These are phyloP conservation scores for Diutina rugosa DNA, from an alignment of 1,139 yeast species.

Conservation along the genomic window DNA sequence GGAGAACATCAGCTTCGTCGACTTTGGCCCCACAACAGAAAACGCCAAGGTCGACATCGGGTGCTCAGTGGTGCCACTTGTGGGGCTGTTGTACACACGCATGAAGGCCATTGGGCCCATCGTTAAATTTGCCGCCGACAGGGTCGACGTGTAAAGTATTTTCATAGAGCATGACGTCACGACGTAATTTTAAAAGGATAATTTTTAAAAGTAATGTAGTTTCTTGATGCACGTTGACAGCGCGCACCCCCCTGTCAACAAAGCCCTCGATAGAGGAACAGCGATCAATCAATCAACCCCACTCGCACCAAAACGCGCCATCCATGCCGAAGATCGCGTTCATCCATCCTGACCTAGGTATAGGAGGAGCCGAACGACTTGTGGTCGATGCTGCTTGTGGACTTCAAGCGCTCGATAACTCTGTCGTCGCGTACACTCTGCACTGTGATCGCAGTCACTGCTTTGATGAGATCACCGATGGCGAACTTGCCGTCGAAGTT, in stretches of 20 bases:
- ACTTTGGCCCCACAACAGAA: constrained; percentile 24
- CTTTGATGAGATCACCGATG: constrained; percentile 71
- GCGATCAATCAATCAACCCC: neutral
- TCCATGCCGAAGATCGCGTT: constrained; percentile 48
- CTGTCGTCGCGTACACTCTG: constrained; percentile 66
- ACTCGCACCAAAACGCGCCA: neutral
- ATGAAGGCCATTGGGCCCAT: constrained; percentile 9
- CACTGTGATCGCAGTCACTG: constrained; percentile 82
- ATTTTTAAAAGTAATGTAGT: neutral
- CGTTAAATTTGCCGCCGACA: constrained; percentile 11
- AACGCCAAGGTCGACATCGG: constrained; percentile 32
- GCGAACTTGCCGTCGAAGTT: constrained; percentile 47
- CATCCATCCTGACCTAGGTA: constrained; percentile 92
- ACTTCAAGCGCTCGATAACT: constrained; percentile 47
- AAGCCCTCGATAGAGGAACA: neutral
- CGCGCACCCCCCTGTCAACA: neutral
- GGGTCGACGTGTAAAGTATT: constrained; percentile 10
- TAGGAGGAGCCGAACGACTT: constrained; percentile 92
- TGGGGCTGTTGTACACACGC: constrained; percentile 14
- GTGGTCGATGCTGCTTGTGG: constrained; percentile 94
- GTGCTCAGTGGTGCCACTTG: constrained; percentile 20
- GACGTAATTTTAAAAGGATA: neutral
- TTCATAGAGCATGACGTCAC: neutral
- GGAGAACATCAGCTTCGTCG: constrained; percentile 26
- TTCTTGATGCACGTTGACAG: neutral